Base-by-base conservation (phyloP, 768 basidiomycete species). In the button mushroom (Agaricus bisporus) region DNA sequence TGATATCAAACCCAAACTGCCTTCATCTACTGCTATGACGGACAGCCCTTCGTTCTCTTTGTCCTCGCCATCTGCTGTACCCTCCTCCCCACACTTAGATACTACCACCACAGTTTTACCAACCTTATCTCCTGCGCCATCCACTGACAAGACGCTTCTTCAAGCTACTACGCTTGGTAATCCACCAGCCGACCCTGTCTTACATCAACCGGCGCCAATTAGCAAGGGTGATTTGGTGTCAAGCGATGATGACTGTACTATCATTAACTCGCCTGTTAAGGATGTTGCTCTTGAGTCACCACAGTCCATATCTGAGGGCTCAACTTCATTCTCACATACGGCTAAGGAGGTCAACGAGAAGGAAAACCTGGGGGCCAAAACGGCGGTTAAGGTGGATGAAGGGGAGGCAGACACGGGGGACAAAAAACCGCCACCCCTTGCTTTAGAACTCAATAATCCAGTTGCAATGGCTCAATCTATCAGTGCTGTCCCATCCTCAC, bases 171-270 rank as follows among this genome's bases (percentile, higher is more conserved):
- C 38, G 5, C 51, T 52, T 17, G 51, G 36, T 10, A 52, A 44
- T 28, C 51, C 51, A 12, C 38, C 26, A 5, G 26, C 32, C 12
- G 29, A 43, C 17, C 9, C 15, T 35, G 12, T 22, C 22, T 22
- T 22, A 36, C 41, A 8, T 7, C 17, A 32, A 17, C 17, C 9
- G 20, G 28, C 28, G 6, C 17, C 51, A 36, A 36, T 20, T n/a
- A 52, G 37, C 15, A 45, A 22, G 12, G 10, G n/a, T 6, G 41
- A 42, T 20, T 15, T n/a, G 17, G 12, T 42, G 9, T 22, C 42
- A 17, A 52, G 51, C 39, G 51, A 53, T 38, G 43, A 46, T 41
- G 44, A 38, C 26, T 17, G 42, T 44, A 28, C 4, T 45, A 43
- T 6, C 22, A 26, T 7, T n/a, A 52, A n/a, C 18, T 46, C 36